These are phyloP conservation scores for Cadophora luteo-olivacea DNA, from an alignment of 2,329 filamentous ascomycete species.

Conservation along the genomic window DNA sequence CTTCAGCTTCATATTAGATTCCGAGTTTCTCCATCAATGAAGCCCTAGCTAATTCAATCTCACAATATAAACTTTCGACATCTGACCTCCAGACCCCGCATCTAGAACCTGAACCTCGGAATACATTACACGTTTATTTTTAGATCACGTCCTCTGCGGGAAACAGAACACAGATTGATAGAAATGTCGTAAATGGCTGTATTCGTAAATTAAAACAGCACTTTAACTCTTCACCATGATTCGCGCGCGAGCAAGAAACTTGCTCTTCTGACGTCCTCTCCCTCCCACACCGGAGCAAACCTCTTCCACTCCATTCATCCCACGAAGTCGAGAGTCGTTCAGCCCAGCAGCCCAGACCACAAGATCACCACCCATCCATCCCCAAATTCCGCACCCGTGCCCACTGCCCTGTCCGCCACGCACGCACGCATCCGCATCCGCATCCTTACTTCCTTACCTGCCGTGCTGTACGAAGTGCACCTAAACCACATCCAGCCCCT, in stretches of 20 bases:
- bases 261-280: slow-evolving; percentile 4
- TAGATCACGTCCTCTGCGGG: neutral
- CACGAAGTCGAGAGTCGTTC: no score
- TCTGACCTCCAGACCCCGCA: neutral
- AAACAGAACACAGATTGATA: neutral
- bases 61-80: neutral
- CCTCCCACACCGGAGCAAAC: neutral
- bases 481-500: neutral
- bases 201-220: slow-evolving; percentile 9
- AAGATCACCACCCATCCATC: neutral
- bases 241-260: neutral
- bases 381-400: neutral
- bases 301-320: slow-evolving; percentile 5
- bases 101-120: neutral
- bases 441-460: neutral
- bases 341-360: neutral
- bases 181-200: neutral
- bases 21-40: neutral
- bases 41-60: neutral
- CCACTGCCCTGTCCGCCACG: neutral
- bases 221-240: neutral
- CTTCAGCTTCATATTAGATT: neutral
- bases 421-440: neutral
- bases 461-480: no score
- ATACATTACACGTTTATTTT: neutral